A percentile compares a stretch with the other conserved stretches of the same genome.
These are phyloP conservation scores for Sphaerulina musiva DNA, from an alignment of 2,329 filamentous ascomycete species.

Conservation along the genomic window DNA sequence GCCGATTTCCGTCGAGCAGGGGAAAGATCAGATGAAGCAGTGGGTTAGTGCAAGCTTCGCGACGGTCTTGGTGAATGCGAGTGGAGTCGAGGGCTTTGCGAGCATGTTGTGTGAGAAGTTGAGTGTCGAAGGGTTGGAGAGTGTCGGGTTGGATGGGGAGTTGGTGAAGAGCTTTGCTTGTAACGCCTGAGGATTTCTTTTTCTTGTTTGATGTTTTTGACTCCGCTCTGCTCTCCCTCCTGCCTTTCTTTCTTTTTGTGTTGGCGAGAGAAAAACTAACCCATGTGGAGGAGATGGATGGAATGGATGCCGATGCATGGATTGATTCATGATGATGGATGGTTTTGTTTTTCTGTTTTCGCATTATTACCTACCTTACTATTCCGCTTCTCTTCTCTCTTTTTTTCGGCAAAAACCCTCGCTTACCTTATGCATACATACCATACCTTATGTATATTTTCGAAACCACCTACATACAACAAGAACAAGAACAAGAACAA, in stretches of 20 bases:
- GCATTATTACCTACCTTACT: too few relatives aligned
- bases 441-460: too few relatives aligned
- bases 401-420: too few relatives aligned
- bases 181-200: background rate
- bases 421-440: too few relatives aligned
- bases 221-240: background rate
- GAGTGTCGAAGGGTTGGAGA: slow-evolving; percentile 18
- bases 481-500: too few relatives aligned
- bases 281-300: too few relatives aligned
- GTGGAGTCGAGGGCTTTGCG: slow-evolving; percentile 18
- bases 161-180: slow-evolving; percentile 18
- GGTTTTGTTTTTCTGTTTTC: too few relatives aligned
- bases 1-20: slow-evolving; percentile 12
- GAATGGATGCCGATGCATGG: too few relatives aligned
- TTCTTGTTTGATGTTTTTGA: background rate
- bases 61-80: slow-evolving; percentile 19
- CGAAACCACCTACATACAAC: too few relatives aligned
- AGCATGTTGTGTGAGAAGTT: slow-evolving; percentile 22
- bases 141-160: slow-evolving; percentile 22
- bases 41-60: slow-evolving; percentile 19
- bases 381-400: background rate
- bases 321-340: too few relatives aligned
- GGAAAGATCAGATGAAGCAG: slow-evolving; percentile 12
- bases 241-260: background rate
- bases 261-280: too few relatives aligned